Evolutionary conservation across 805 yeast genomes (phyloP), one percentile per base, ranked within the genome.

Genomic region (Candida schatavii): DNA sequence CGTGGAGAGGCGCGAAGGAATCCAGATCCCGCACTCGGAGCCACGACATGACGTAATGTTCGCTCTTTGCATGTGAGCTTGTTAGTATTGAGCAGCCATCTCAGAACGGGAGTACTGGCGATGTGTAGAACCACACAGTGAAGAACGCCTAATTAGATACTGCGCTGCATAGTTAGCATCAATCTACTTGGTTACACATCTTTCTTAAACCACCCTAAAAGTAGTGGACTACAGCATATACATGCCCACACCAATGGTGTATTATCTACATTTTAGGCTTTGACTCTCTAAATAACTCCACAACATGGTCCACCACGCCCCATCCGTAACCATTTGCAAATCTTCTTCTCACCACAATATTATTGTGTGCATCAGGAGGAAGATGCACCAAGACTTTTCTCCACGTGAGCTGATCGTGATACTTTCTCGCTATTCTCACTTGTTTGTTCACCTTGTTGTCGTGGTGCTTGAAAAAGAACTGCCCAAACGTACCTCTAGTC

Each of bases 311-410:
- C 7, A 70, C 53, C 7, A 70, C 74, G 1, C 73, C 73, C 76
- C 76, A 70, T 7, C 76, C 76, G 46, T 65, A 70, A 1, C 72
- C 75, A 50, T 70, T 70, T 20, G 70, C 56, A 50, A 70, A 70
- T 26, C 72, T 46, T 40, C 76, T 55, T 36, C 76, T 46, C 11
- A 70, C 76, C 3, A 68, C 56, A 5, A 70, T 70, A 45, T 70
- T 70, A 47, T 69, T 70, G 49, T 70, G 76, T 2, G 76, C 74
- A 51, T 70, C 76, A 2, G 74, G 74, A 0, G 74, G 74, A 17
- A 70, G 54, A 39, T 59, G 57, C 2, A 70, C 75, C 46, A 70
- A 53, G 11, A 70, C 66, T 46, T 70, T 70, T n/a, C 76, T 57
- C 76, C 76, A 70, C 37, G 53, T 62, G 45, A 70, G 51, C 5